phyloP scores from a whole-genome alignment of 2,329 filamentous ascomycete genomes.

The Microcera coccophila region DNA sequence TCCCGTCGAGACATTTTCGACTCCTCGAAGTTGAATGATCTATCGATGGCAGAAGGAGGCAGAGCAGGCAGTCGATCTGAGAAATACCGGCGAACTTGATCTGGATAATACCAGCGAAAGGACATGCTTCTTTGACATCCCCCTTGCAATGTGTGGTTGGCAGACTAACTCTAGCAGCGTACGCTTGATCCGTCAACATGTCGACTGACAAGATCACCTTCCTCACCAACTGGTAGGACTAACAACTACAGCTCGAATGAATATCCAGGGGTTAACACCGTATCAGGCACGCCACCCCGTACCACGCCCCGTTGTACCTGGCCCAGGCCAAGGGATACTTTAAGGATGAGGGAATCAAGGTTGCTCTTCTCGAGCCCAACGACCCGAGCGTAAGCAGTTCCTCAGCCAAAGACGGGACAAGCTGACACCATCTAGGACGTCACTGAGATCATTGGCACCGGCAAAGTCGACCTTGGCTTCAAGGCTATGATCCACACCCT shows the following conservation, averaged over 20 bases:
- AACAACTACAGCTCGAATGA: neutral
- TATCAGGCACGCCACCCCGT: slow-evolving; percentile 72
- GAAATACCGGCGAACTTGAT: slow-evolving; percentile 83
- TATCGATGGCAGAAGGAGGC: slow-evolving; percentile 9
- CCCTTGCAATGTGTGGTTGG: slow-evolving; percentile 28
- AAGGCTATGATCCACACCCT: slow-evolving; percentile 83
- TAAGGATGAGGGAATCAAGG: slow-evolving; percentile 71
- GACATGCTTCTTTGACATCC: slow-evolving; percentile 67
- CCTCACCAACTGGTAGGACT: slow-evolving; percentile 70
- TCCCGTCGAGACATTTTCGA: neutral
- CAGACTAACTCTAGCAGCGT: slow-evolving; percentile 48
- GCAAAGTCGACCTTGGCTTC: slow-evolving; percentile 74
- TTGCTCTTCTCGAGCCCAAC: slow-evolving; percentile 73
- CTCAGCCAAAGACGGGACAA: accelerated
- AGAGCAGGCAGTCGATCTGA: slow-evolving; percentile 51
- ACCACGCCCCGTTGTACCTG: slow-evolving; percentile 74
- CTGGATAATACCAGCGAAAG: slow-evolving; percentile 86
- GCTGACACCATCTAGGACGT: slow-evolving; percentile 53
- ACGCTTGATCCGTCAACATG: slow-evolving; percentile 54
- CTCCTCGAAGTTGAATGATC: neutral
- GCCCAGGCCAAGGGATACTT: slow-evolving; percentile 74
- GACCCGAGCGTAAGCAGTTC: slow-evolving; percentile 60
- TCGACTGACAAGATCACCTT: slow-evolving; percentile 83
- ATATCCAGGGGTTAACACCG: slow-evolving; percentile 26
- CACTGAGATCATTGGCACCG: slow-evolving; percentile 74